A percentile compares a stretch with the other conserved stretches of the same genome.
Conservation (phyloP, 495 filamentous ascomycete species). For the Penicillium herquei region DNA sequence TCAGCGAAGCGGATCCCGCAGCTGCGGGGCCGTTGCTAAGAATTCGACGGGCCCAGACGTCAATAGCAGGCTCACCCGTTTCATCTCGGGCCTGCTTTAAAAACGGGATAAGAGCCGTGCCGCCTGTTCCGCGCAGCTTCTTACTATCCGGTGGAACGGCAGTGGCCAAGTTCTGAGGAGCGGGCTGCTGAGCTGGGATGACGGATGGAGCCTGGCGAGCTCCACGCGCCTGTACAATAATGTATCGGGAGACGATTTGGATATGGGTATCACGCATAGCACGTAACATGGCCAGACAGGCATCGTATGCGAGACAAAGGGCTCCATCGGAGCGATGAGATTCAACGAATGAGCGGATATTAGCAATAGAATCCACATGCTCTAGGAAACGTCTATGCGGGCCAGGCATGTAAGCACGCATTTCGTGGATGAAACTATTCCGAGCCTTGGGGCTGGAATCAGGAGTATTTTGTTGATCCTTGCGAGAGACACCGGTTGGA, state of each 20-base stretch:
- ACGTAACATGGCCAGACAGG: conserved; percentile 87
- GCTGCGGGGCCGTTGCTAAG: conserved; percentile 56
- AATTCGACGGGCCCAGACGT: conserved; percentile 74
- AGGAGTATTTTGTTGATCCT: conserved; percentile 17
- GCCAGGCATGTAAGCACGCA: conserved; percentile 96
- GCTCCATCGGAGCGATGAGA: conserved; percentile 55
- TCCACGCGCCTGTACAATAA: conserved; percentile 67
- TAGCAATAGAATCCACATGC: conserved; percentile 75
- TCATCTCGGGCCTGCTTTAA: conserved; percentile 94
- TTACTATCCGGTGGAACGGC: conserved; percentile 44
- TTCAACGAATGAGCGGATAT: conserved; percentile 85
- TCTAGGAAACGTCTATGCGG: conserved; percentile 85
- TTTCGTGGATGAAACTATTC: conserved; percentile 93
- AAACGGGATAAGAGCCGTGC: conserved; percentile 89
- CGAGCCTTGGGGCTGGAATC: conserved; percentile 31
- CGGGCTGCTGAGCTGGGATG: conserved; percentile 39
- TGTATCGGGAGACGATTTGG: conserved; percentile 93
- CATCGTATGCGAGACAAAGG: conserved; percentile 81
- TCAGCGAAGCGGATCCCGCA: conserved; percentile 46
- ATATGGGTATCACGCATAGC: conserved; percentile 91
- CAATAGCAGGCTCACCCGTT: conserved; percentile 87
- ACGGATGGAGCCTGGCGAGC: conserved; percentile 48
- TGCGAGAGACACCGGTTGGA: conserved; percentile 72
- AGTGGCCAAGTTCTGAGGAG: conserved; percentile 65
- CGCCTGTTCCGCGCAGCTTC: conserved; percentile 84